phyloP scores from a whole-genome alignment of 768 basidiomycete species.

The Cytidiella melzeri region DNA sequence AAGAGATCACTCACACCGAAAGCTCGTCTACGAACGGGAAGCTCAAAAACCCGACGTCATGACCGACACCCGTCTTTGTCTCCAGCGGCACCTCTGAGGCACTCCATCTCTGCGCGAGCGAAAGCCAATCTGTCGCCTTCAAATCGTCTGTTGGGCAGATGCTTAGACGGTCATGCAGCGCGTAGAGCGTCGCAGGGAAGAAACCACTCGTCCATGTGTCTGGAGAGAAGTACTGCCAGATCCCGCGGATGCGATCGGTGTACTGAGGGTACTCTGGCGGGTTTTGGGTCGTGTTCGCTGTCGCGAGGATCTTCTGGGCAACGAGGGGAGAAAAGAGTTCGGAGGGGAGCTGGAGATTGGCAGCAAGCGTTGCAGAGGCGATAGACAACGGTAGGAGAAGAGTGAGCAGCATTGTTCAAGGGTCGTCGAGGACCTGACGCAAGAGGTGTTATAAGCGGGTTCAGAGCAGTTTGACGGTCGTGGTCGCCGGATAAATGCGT shows the following conservation, averaged over 20 bases:
- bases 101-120: conserved; percentile 45
- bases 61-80: conserved; percentile 42
- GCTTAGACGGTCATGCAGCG: conserved; percentile 44
- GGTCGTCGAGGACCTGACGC: no score
- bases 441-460: no score
- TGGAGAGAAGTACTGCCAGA: conserved; percentile 48
- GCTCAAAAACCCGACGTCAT: conserved; percentile 70
- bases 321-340: conserved; percentile 57
- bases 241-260: conserved; percentile 42
- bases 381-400: not conserved
- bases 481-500: no score
- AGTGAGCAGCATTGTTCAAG: not conserved
- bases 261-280: conserved; percentile 54
- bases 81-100: conserved; percentile 46
- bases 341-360: not conserved
- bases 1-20: conserved; percentile 37
- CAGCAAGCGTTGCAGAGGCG: not conserved
- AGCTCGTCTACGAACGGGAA: conserved; percentile 64
- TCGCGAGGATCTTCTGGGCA: conserved; percentile 52
- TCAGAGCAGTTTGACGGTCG: no score
- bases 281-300: conserved; percentile 37
- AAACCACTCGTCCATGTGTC: conserved; percentile 68
- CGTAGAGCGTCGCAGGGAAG: conserved; percentile 57
- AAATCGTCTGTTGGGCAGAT: conserved; percentile 37
- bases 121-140: conserved; percentile 52